phyloP scores from a whole-genome alignment of 768 basidiomycete genomes.

The Lentinula detonsa region DNA sequence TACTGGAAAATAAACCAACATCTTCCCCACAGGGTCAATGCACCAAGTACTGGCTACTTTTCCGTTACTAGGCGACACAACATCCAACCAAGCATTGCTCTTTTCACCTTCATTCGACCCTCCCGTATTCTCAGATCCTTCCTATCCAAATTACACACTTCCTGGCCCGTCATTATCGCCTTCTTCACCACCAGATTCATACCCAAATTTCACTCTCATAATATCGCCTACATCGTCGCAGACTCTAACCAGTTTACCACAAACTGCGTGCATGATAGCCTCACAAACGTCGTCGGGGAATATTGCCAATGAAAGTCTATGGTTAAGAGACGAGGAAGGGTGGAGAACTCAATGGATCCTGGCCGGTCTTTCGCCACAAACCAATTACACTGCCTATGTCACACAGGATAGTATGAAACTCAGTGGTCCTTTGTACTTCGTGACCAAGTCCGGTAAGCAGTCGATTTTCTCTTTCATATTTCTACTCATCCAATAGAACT shows the following conservation, averaged over 20 bases:
- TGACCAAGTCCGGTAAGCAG: constrained; percentile 65
- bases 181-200: constrained; percentile 32
- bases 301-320: constrained; percentile 39
- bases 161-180: constrained; percentile 47
- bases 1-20: neutral
- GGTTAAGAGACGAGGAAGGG: constrained; percentile 52
- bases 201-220: constrained; percentile 49
- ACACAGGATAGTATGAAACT: constrained; percentile 51
- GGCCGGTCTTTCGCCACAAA: constrained; percentile 48
- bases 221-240: constrained; percentile 40
- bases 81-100: constrained; percentile 63
- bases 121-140: constrained; percentile 26
- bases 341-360: constrained; percentile 69
- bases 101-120: constrained; percentile 56
- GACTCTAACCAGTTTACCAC: constrained; percentile 32
- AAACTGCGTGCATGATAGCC: constrained; percentile 57
- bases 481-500: neutral
- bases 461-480: neutral
- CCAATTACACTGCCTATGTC: constrained; percentile 78
- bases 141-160: constrained; percentile 74
- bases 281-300: constrained; percentile 29
- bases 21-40: constrained; percentile 27
- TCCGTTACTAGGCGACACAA: constrained; percentile 70
- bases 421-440: constrained; percentile 63
- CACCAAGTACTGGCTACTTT: constrained; percentile 34